Base-by-base conservation (phyloP, 108 stramenopile species). In the Stephanodiscus triporus region DNA sequence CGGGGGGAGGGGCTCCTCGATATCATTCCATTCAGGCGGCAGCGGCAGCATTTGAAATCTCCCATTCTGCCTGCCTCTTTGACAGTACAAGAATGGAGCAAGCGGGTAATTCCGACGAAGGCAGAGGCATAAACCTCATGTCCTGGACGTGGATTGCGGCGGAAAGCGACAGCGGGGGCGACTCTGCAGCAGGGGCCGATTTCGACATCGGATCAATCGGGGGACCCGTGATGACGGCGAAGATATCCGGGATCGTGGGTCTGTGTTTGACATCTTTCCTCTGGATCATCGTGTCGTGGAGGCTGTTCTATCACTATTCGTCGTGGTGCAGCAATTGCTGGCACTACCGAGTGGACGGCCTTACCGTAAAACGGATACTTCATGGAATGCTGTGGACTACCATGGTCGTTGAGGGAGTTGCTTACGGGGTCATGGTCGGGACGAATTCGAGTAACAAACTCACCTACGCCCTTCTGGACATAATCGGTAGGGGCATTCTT, bases 401-500 rank as follows among this genome's bases (percentile, higher is more conserved):
- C 40, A 75, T 81, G 74, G 42, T 72, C 29, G 50, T 81, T 5
- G 65, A 81, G 62, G 58, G 47, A 4, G 59, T 81, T 4, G 73
- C 69, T 2, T 81, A 81, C 34, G 69, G 64, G 14, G 63, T 71
- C 23, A 75, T 81, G 74, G 69, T 71, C 10, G 64, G 48, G 9
- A 40, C 62, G 24, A 72, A 75, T 36, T 30, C 47, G 4, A 38
- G 20, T 29, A 68, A 71, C 56, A 69, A 70, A 47, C 49, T 81
- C 13, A 75, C 66, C 27, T 79, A 82, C 63, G 53, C 74, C 13
- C 40, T 82, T 27, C 45, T 85, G 8, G 77, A 85, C 53, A 78
- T 85, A 22, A 55, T 85, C 8, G 84, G 84, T 37, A 72, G 76
- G 40, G 78, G 80, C 16, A 72, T 81, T 19, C 30, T 85, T 10